Evolutionary conservation across 148 eudicot genomes (phyloP).

Genomic region (Polygonum aviculare): DNA sequence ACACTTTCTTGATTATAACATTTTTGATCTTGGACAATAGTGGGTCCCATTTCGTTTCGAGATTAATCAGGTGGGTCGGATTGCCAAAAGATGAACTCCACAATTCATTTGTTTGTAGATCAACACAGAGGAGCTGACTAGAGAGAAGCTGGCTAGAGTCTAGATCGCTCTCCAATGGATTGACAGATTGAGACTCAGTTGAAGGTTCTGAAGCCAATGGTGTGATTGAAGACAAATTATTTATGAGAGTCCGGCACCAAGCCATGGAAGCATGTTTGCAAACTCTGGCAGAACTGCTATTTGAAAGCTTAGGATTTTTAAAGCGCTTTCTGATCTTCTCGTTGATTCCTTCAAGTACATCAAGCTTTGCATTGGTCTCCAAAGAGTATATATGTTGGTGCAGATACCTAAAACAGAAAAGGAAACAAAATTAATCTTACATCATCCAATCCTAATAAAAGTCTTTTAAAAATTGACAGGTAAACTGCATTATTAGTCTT

Average conservation of each 20-base stretch:
- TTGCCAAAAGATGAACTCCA: slow-evolving; percentile 74
- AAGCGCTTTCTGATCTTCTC: slow-evolving; percentile 89
- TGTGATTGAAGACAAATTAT: slow-evolving; percentile 62
- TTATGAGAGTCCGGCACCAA: slow-evolving; percentile 82
- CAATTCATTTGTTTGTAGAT: slow-evolving; percentile 59
- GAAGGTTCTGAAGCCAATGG: slow-evolving; percentile 35
- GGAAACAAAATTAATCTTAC: not conserved
- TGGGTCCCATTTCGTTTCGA: slow-evolving; percentile 73
- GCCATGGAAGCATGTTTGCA: slow-evolving; percentile 77
- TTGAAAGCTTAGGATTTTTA: slow-evolving; percentile 87
- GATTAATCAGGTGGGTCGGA: slow-evolving; percentile 37
- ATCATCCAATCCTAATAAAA: not conserved
- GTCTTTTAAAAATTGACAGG: not conserved
- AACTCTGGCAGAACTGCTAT: slow-evolving; percentile 57
- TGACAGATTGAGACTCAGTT: slow-evolving; percentile 27
- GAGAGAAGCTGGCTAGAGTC: slow-evolving; percentile 58
- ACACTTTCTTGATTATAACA: slow-evolving; percentile 59
- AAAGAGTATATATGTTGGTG: slow-evolving; percentile 71
- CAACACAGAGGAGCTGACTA: slow-evolving; percentile 67
- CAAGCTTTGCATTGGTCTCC: slow-evolving; percentile 65
- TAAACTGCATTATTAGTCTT: not conserved
- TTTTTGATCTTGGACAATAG: slow-evolving; percentile 55
- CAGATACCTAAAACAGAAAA: slow-evolving; percentile 47
- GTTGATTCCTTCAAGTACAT: slow-evolving; percentile 77
- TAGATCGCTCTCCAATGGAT: slow-evolving; percentile 23